Conservation (phyloP, 441 rosid genomes). For the Populus hybrid region DNA sequence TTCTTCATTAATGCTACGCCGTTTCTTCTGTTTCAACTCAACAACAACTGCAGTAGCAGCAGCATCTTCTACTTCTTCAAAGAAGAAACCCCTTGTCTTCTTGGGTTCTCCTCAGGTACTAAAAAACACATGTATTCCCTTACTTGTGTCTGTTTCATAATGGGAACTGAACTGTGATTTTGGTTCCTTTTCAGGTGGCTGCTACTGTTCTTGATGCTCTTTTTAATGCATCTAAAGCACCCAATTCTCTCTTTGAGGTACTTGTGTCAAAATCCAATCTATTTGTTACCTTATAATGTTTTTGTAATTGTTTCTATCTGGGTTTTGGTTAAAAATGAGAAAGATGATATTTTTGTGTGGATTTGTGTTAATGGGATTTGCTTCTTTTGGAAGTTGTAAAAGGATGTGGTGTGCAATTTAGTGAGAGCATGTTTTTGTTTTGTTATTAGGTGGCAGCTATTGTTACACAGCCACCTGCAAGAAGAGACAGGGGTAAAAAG, state of each 20-base stretch:
- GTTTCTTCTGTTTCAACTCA: constrained; percentile 52
- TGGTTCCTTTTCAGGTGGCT: constrained; percentile 47
- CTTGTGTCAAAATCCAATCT: background rate
- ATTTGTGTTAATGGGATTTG: background rate
- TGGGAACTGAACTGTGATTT: constrained; percentile 4
- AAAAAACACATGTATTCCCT: no score
- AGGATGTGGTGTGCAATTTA: background rate
- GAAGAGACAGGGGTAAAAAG: constrained; percentile 80
- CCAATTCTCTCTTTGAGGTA: constrained; percentile 75
- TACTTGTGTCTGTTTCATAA: no score
- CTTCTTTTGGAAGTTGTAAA: background rate
- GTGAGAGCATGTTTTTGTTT: constrained; percentile 9
- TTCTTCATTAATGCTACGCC: constrained; percentile 55
- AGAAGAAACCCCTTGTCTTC: constrained; percentile 78
- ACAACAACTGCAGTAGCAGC: constrained; percentile 22
- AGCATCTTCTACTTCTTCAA: constrained; percentile 39
- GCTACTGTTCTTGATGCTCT: constrained; percentile 79
- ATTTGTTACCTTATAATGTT: background rate
- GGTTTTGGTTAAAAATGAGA: background rate
- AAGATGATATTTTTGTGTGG: background rate
- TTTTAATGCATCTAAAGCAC: constrained; percentile 54
- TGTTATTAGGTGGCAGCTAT: constrained; percentile 72
- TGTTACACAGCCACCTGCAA: constrained; percentile 85
- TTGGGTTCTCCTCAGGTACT: constrained; percentile 87
- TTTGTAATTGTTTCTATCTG: background rate